Evolutionary conservation across 225 moss, liverwort and hornwort species (phyloP).

Genomic region (Physcomitrium patens): DNA sequence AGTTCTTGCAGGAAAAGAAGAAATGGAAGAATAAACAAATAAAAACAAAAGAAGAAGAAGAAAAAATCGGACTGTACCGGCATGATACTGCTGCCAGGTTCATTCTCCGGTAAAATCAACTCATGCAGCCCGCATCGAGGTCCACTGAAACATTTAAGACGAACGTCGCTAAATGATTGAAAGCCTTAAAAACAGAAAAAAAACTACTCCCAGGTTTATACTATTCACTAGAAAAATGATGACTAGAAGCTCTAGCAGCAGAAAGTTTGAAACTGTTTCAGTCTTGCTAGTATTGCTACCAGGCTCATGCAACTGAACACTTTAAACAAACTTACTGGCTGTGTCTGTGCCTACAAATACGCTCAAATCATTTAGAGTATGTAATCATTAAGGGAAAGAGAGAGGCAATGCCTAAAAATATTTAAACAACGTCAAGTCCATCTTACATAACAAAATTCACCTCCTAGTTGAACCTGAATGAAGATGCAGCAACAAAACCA

Average conservation of each 20-base stretch:
- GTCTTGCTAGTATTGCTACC: conserved; percentile 11
- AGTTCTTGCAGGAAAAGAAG: conserved; percentile 25
- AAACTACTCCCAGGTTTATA: neutral
- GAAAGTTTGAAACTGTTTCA: neutral
- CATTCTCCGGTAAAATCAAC: conserved; percentile 86
- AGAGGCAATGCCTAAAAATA: neutral
- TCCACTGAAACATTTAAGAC: conserved; percentile 56
- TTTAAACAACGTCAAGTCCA: neutral
- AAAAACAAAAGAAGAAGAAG: neutral
- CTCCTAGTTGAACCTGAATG: neutral
- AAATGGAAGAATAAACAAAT: neutral
- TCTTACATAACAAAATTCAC: neutral
- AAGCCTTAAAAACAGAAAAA: neutral
- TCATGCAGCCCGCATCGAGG: conserved; percentile 95
- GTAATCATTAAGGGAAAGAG: neutral
- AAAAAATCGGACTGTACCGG: conserved; percentile 54
- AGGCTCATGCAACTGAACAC: conserved; percentile 9
- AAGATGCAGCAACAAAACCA: neutral
- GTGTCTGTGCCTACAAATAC: neutral
- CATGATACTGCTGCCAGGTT: conserved; percentile 99
- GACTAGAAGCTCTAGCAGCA: neutral
- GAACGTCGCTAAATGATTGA: neutral
- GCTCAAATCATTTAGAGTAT: neutral
- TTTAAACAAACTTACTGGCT: conserved; percentile 3
- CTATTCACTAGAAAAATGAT: neutral